Evolutionary conservation across 495 filamentous ascomycete species (phyloP).

Genomic region (Penicillium crystallinum): DNA sequence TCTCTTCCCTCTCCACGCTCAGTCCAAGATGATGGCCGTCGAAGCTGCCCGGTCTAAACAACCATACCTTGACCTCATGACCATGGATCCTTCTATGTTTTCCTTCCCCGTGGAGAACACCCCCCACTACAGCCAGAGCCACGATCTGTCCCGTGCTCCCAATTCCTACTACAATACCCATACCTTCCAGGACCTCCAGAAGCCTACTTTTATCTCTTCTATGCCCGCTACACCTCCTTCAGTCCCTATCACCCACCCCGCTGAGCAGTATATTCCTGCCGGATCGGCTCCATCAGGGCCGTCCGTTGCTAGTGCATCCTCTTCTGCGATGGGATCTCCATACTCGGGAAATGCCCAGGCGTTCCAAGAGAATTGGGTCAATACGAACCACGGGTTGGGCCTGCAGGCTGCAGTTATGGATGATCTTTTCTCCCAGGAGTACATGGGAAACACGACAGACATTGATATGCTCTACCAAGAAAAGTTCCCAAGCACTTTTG

Average conservation of each 20-base stretch:
- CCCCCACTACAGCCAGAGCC: slow-evolving; percentile 20
- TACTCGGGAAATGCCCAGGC: slow-evolving; percentile 59
- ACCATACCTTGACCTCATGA: slow-evolving; percentile 32
- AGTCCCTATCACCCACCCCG: slow-evolving; percentile 22
- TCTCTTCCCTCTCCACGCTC: slow-evolving; percentile 15
- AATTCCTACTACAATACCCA: slow-evolving; percentile 30
- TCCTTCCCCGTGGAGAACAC: slow-evolving; percentile 27
- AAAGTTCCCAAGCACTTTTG: slow-evolving; percentile 56
- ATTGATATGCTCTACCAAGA: slow-evolving; percentile 48
- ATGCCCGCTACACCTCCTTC: slow-evolving; percentile 37
- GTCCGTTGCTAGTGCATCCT: slow-evolving; percentile 64
- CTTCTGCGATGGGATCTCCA: slow-evolving; percentile 78
- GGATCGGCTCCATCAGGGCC: slow-evolving; percentile 71
- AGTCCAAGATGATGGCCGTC: slow-evolving; percentile 36
- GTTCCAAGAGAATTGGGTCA: slow-evolving; percentile 57
- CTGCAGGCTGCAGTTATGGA: slow-evolving; percentile 64
- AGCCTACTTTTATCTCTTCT: slow-evolving; percentile 29
- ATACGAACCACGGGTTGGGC: slow-evolving; percentile 56
- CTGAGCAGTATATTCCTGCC: slow-evolving; percentile 48
- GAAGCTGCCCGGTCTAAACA: slow-evolving; percentile 35
- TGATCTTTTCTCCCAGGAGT: slow-evolving; percentile 51
- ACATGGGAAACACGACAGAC: slow-evolving; percentile 30
- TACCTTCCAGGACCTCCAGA: slow-evolving; percentile 28
- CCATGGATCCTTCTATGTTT: slow-evolving; percentile 38
- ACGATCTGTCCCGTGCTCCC: slow-evolving; percentile 20